phyloP scores from a whole-genome alignment of 768 basidiomycete genomes.

The Chlorophyllum brunneum region DNA sequence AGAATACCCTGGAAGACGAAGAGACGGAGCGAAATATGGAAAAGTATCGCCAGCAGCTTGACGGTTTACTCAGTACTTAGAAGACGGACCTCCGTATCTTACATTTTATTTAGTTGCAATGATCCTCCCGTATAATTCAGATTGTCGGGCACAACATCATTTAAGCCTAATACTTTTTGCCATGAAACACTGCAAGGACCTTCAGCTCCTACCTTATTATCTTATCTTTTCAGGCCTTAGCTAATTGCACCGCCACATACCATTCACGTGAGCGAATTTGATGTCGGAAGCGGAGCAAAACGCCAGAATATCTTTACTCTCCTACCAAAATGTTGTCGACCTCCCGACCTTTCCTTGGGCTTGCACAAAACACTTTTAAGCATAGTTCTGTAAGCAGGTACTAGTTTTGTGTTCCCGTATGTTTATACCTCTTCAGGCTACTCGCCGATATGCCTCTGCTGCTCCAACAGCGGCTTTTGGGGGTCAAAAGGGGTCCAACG shows the following conservation, averaged over 20 bases:
- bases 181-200: too few species aligned
- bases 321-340: conserved; percentile 50
- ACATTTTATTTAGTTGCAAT: not conserved
- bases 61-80: conserved; percentile 73
- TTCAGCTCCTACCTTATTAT: too few species aligned
- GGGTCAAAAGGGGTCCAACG: conserved; percentile 84
- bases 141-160: too few species aligned
- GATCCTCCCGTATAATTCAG: not conserved
- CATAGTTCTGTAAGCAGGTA: conserved; percentile 41
- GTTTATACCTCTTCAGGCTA: conserved; percentile 30
- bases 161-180: too few species aligned
- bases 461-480: conserved; percentile 87
- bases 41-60: conserved; percentile 84
- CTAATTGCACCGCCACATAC: not conserved
- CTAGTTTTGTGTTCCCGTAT: conserved; percentile 11
- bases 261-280: conserved; percentile 15
- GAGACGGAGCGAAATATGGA: conserved; percentile 88
- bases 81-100: not conserved
- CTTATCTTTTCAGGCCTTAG: not conserved
- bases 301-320: conserved; percentile 13
- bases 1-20: conserved; percentile 69
- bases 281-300: conserved; percentile 10
- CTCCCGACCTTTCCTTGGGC: conserved; percentile 50
- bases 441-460: conserved; percentile 67
- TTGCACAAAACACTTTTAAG: conserved; percentile 50